phyloP scores from a whole-genome alignment of 257 asterid genomes.

The Haberlea rhodopensis region DNA sequence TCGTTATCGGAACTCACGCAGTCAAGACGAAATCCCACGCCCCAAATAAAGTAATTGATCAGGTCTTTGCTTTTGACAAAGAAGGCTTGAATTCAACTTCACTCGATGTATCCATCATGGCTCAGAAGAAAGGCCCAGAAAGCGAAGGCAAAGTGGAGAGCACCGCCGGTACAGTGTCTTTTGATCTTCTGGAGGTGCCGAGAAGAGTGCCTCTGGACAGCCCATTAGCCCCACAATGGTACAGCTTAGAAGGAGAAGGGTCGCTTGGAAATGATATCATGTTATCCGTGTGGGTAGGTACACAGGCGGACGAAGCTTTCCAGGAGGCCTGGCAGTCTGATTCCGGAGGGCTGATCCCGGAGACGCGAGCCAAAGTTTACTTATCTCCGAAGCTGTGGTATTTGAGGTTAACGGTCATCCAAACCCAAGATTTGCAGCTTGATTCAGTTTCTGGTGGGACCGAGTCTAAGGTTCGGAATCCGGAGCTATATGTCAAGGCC shows the following conservation, averaged over 20 bases:
- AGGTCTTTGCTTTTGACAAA: conserved; percentile 85
- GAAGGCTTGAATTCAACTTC: conserved; percentile 72
- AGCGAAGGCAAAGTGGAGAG: conserved; percentile 26
- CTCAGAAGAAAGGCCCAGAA: conserved; percentile 45
- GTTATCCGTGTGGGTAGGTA: conserved; percentile 89
- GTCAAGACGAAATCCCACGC: conserved; percentile 49
- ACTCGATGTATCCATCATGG: conserved; percentile 56
- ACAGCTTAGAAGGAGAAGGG: conserved; percentile 60
- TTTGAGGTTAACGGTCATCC: conserved; percentile 93
- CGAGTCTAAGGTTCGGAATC: conserved; percentile 61
- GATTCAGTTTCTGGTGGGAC: conserved; percentile 46
- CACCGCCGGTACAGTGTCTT: conserved; percentile 65
- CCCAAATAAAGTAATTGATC: conserved; percentile 63
- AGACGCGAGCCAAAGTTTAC: conserved; percentile 93
- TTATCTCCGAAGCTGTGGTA: conserved; percentile 97
- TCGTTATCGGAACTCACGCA: conserved; percentile 78
- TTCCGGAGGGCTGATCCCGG: conserved; percentile 89
- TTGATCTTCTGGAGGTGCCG: conserved; percentile 85
- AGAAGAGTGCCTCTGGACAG: conserved; percentile 88
- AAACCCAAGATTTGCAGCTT: conserved; percentile 87
- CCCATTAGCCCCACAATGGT: conserved; percentile 93
- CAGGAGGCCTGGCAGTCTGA: conserved; percentile 98
- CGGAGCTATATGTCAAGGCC: conserved; percentile 74
- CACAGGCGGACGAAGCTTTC: conserved; percentile 87
- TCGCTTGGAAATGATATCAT: conserved; percentile 71